Base-by-base conservation (phyloP, 768 basidiomycete genomes). In the Russula virescens region DNA sequence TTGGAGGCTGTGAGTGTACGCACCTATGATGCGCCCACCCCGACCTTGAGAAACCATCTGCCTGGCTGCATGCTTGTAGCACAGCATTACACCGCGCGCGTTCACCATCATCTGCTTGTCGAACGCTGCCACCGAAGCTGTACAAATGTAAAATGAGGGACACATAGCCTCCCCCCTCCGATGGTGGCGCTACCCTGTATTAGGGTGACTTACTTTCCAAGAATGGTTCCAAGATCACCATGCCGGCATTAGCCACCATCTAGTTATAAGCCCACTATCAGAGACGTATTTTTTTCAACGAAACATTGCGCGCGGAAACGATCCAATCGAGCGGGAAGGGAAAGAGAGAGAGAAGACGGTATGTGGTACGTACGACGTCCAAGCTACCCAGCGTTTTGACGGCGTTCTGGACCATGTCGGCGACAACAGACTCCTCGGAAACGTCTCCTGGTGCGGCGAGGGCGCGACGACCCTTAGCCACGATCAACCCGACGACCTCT, bases 41-140 rank as follows among this genome's bases (percentile, higher is more conserved):
- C 52, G 47, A 3, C 60, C 46, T 58, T 69, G 64, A 21, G 51
- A 50, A 5, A 69, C 52, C 69, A 69, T 68, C 56, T 69, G 65
- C 48, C 62, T 63, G 18, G 61, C 67, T 0, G 69, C 69, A 25
- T 62, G 48, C 59, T 70, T 66, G 62, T 70, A 70, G 58, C 69
- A 69, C 18, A 68, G 64, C 64, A 70, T 68, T 16, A 62, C 51
- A n/a, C 66, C 31, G 2, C 60, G 60, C 38, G 55, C 58, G 38
- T 62, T 66, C 10, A 62, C 48, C 2, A 57, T 48, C 47, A 49
- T 57, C 53, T 58, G n/a, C 23, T 50, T 55, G 34, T 67, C 56
- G 34, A 55, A 67, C 18, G 31, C 7, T 28, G 42, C 42, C 4
- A 55, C 55, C 5, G 60, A 55, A 49, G 46, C 52, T 49, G 38